Evolutionary conservation across 441 rosid species (phyloP).

Genomic region (Gossypium lobatum): DNA sequence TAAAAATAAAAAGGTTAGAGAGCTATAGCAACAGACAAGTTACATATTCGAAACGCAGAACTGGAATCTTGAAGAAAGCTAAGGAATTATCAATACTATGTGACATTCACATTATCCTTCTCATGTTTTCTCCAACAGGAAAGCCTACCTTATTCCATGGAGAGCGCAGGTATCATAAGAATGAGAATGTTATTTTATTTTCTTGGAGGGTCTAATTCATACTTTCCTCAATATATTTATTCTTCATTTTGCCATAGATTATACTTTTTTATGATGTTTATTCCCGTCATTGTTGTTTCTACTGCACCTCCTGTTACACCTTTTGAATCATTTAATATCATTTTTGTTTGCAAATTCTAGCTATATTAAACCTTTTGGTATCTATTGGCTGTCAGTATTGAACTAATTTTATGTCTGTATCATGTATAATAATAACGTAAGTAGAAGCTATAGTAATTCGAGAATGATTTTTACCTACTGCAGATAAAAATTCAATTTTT

Average conservation of each 20-base stretch:
- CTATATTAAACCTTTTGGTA: background rate
- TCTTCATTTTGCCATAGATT: background rate
- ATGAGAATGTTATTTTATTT: background rate
- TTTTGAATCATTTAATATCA: background rate
- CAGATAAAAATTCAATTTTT: background rate
- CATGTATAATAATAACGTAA: background rate
- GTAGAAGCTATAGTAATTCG: background rate
- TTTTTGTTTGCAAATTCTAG: background rate
- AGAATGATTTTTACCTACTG: background rate
- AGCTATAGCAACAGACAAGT: conserved; percentile 48
- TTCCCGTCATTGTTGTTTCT: background rate
- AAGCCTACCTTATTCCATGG: conserved; percentile 44
- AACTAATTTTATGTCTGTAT: background rate
- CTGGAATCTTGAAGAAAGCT: conserved; percentile 51
- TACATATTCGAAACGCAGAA: conserved; percentile 47
- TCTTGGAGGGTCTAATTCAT: background rate
- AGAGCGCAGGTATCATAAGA: conserved; percentile 37
- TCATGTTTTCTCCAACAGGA: conserved; percentile 60
- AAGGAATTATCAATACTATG: conserved; percentile 48
- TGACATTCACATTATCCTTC: conserved; percentile 51
- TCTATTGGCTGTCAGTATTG: background rate
- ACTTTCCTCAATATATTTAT: background rate
- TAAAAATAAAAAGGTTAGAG: conserved; percentile 56
- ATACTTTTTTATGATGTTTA: background rate
- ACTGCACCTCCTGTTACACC: background rate